phyloP scores from a whole-genome alignment of 2,329 filamentous ascomycete species.

The Tolypocladium pustulatum region DNA sequence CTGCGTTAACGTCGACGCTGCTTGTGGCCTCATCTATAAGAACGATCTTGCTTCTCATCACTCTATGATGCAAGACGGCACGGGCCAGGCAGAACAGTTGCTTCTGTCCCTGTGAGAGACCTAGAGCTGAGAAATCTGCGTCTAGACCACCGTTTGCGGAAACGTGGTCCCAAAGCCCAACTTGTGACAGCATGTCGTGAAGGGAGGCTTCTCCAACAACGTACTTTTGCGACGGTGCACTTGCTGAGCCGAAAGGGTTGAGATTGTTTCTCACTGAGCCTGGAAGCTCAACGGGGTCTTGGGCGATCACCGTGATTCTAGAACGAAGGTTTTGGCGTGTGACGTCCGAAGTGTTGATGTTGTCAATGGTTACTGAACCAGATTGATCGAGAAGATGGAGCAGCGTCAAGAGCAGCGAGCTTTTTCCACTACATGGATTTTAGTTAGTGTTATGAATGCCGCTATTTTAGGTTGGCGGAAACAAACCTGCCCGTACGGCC shows the following conservation, averaged over 20 bases:
- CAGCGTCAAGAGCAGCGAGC: slow-evolving; percentile 1
- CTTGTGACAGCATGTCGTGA: slow-evolving; percentile 1
- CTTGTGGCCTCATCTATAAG: slow-evolving; percentile 6
- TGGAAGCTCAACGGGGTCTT: slow-evolving; percentile 13
- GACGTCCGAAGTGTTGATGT: slow-evolving; percentile 14
- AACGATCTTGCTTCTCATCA: neutral
- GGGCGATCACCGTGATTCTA: slow-evolving; percentile 18
- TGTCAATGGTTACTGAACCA: slow-evolving; percentile 12
- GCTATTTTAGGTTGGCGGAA: neutral
- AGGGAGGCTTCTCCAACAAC: slow-evolving; percentile 1
- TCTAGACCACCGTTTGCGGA: slow-evolving; percentile 5
- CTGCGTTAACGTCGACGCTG: slow-evolving; percentile 3
- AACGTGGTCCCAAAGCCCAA: slow-evolving; percentile 4
- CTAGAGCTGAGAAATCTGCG: neutral
- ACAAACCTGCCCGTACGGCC: slow-evolving; percentile 9
- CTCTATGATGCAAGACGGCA: slow-evolving; percentile 1
- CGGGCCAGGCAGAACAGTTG: slow-evolving; percentile 10
- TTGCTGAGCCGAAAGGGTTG: neutral
- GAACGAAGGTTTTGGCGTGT: slow-evolving; percentile 12
- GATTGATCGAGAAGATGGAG: neutral
- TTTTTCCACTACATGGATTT: slow-evolving; percentile 11
- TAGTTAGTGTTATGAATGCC: neutral
- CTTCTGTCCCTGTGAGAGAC: slow-evolving; percentile 9
- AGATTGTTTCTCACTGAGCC: slow-evolving; percentile 5
- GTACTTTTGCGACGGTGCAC: neutral